phyloP scores from a whole-genome alignment of 2,329 filamentous ascomycete genomes.

The Talaromyces marneffei region DNA sequence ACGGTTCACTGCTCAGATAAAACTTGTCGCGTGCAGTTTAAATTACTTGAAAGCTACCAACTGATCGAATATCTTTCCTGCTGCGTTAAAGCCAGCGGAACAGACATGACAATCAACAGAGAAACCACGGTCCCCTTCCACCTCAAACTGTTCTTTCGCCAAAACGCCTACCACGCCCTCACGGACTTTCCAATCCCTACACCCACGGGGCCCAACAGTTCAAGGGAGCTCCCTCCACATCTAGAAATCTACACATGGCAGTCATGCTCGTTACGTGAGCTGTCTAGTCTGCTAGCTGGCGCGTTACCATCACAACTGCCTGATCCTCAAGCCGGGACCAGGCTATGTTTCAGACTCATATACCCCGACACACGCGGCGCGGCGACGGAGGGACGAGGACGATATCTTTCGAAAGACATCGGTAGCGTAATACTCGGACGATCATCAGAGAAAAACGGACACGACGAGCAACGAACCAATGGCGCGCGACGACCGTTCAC shows the following conservation, averaged over 20 bases:
- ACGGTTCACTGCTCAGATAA: background rate
- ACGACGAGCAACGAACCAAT: slow-evolving; percentile 26
- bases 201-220: slow-evolving; percentile 49
- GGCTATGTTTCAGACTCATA: slow-evolving; percentile 80
- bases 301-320: slow-evolving; percentile 66
- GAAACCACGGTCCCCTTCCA: slow-evolving; percentile 73
- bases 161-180: slow-evolving; percentile 61
- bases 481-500: slow-evolving; percentile 32
- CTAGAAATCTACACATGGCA: slow-evolving; percentile 83
- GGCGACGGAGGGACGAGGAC: slow-evolving; percentile 43
- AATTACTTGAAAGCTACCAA: too few species aligned
- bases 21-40: background rate
- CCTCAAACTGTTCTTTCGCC: slow-evolving; percentile 77
- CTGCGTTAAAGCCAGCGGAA: too few species aligned
- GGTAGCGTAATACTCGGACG: slow-evolving; percentile 71
- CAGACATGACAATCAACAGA: slow-evolving; percentile 38
- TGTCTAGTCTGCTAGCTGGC: slow-evolving; percentile 68
- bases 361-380: slow-evolving; percentile 63
- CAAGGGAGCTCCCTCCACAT: slow-evolving; percentile 56
- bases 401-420: slow-evolving; percentile 73
- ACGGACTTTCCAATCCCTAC: slow-evolving; percentile 35
- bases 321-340: slow-evolving; percentile 68
- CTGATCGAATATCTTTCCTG: too few species aligned
- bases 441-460: slow-evolving; percentile 34
- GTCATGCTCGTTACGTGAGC: slow-evolving; percentile 71